A percentile compares a stretch with the other conserved stretches of the same genome.
These are phyloP conservation scores for Filobasidium floriforme DNA, from an alignment of 768 basidiomycete species.

Conservation along the genomic window DNA sequence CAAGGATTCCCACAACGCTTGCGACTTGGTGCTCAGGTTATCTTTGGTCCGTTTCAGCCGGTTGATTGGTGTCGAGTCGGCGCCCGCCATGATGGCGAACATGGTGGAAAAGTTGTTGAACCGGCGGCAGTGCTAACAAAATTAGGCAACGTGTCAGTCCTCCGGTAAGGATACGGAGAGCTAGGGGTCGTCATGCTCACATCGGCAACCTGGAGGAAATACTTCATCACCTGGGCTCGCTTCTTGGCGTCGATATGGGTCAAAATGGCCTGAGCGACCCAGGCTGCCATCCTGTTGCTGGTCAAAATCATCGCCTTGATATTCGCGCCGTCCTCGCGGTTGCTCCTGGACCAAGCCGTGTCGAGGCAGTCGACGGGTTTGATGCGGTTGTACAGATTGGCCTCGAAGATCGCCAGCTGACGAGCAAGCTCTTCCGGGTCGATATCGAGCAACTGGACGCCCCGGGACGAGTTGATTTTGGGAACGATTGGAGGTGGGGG, in stretches of 20 bases:
- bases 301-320: constrained; percentile 26
- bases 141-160: constrained; percentile 4
- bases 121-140: constrained; percentile 66
- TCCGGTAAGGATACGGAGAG: neutral
- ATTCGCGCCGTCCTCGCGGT: constrained; percentile 16
- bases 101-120: constrained; percentile 95
- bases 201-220: constrained; percentile 84
- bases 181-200: constrained; percentile 50
- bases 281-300: constrained; percentile 43
- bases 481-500: constrained; percentile 37
- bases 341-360: constrained; percentile 49
- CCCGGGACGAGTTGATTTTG: constrained; percentile 24
- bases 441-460: constrained; percentile 70
- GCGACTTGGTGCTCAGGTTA: constrained; percentile 65
- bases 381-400: constrained; percentile 75
- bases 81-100: constrained; percentile 87
- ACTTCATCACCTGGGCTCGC: constrained; percentile 73
- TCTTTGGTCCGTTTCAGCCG: constrained; percentile 92
- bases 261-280: constrained; percentile 90
- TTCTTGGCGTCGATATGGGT: constrained; percentile 78
- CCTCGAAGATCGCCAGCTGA: constrained; percentile 87
- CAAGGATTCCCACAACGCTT: constrained; percentile 66
- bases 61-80: constrained; percentile 87
- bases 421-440: constrained; percentile 83
- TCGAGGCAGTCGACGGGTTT: constrained; percentile 82